Base-by-base conservation (phyloP, 495 filamentous ascomycete species). In the Chaetomium fimeti region DNA sequence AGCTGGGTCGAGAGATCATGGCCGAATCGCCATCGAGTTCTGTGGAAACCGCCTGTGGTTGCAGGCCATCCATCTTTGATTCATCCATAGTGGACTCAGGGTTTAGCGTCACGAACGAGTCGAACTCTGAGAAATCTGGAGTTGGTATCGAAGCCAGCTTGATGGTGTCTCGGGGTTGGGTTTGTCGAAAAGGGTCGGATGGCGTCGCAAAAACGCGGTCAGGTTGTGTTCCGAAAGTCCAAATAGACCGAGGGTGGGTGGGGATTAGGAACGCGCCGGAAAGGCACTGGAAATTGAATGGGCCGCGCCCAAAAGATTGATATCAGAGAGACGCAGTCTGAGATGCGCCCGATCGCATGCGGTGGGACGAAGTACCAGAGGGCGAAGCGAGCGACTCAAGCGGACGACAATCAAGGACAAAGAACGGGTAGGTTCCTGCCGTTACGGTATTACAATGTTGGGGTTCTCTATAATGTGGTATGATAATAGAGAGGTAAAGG, bases 1-100 rank as follows among this genome's bases (percentile, higher is more conserved):
- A 81, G 64, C 75, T 78, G n/a, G 78, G 81, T 63, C 78, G 73
- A 16, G 81, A 81, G 61, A 82, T 77, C 43, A 76, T 71, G 61
- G 82, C 77, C 43, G 76, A 72, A 60, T 84, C 82, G 22, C 76
- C 74, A 51, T 84, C 83, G 49, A 79, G 60, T 12, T 66, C 58
- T 12, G 76, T 70, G 70, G 76, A 72, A 36, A 76, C 64, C 56
- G 72, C 66, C 52, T 74, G 45, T 18, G 55, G 62, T 27, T 75
- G 74, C 29, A 76, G 66, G 63, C 82, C 78, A 62, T 83, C 78
- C 72, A 73, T 79, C 32, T 73, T 73, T 45, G 68, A 67, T 47
- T 60, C 68, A 11, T 70, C 66, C 15, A 69, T 57, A 20, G 64
- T 62, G 51, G 75, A 58, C 51, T 77, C 70, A 48, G 68, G 58